These are phyloP conservation scores for Xerocomellus dryophilus DNA, from an alignment of 768 basidiomycete species.

Conservation along the genomic window DNA sequence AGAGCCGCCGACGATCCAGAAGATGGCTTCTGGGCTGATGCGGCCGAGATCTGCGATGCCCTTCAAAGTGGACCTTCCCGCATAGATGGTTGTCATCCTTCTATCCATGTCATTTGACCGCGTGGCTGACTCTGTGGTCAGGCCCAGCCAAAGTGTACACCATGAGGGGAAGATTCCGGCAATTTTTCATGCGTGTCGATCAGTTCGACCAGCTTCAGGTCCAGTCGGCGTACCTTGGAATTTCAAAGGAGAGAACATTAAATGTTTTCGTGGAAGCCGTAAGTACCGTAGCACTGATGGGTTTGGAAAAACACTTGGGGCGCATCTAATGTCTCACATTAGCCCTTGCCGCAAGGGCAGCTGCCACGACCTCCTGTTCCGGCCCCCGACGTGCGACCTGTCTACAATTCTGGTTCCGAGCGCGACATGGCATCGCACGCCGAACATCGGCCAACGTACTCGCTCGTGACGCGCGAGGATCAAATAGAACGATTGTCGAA, in stretches of 20 bases:
- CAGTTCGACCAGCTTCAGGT: constrained; percentile 48
- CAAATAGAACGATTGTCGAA: constrained; percentile 28
- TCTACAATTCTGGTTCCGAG: constrained; percentile 22
- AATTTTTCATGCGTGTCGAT: constrained; percentile 63
- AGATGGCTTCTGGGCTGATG: constrained; percentile 71
- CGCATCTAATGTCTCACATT: constrained; percentile 7
- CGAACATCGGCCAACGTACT: constrained; percentile 4
- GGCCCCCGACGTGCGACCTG: constrained; percentile 7
- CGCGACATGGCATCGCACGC: constrained; percentile 9
- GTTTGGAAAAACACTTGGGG: not conserved
- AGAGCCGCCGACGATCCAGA: constrained; percentile 43
- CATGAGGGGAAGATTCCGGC: constrained; percentile 64
- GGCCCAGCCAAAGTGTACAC: constrained; percentile 70
- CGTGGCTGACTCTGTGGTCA: constrained; percentile 23
- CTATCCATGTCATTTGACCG: not conserved
- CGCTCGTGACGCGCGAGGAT: constrained; percentile 26
- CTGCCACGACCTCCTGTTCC: constrained; percentile 23
- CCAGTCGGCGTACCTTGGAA: constrained; percentile 54
- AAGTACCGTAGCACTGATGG: constrained; percentile 16
- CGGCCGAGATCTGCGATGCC: constrained; percentile 54
- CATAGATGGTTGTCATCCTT: constrained; percentile 56
- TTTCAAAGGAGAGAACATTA: constrained; percentile 53
- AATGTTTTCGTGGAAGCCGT: constrained; percentile 60
- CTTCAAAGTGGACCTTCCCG: constrained; percentile 62
- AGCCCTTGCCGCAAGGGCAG: constrained; percentile 28